Evolutionary conservation across 371 early-diverging fungal species (phyloP).

Genomic region (Nematocida displodere): DNA sequence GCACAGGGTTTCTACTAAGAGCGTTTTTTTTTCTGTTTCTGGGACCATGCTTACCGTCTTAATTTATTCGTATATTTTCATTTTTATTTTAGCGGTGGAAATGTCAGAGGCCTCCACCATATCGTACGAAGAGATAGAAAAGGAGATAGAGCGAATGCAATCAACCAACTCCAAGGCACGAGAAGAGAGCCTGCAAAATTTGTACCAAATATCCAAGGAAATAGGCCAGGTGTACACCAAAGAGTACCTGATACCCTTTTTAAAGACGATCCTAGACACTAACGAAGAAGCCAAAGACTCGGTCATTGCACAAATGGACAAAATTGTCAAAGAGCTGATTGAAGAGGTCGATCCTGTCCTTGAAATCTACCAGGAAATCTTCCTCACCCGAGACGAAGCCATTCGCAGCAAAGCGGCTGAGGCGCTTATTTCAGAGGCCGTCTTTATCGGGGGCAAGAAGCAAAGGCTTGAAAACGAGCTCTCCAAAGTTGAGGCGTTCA

Average conservation of each 20-base stretch:
- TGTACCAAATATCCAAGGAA: slow-evolving; percentile 28
- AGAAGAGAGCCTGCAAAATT: slow-evolving; percentile 31
- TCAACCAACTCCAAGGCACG: slow-evolving; percentile 29
- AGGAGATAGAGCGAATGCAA: slow-evolving; percentile 45
- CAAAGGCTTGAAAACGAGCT: background rate
- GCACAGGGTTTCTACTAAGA: background rate
- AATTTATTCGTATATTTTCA: slow-evolving; percentile 18
- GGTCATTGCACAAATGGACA: slow-evolving; percentile 18
- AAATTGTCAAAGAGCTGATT: slow-evolving; percentile 23
- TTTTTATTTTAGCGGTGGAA: slow-evolving; percentile 17
- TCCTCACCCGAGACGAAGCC: slow-evolving; percentile 27
- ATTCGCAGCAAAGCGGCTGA: slow-evolving; percentile 18
- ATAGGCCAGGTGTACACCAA: slow-evolving; percentile 26
- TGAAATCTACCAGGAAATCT: slow-evolving; percentile 34
- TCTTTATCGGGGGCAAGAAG: background rate
- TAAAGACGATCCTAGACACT: slow-evolving; percentile 47
- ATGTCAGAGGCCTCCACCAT: background rate
- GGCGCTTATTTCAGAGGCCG: background rate
- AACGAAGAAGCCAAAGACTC: slow-evolving; percentile 46
- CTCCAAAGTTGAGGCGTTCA: slow-evolving; percentile 25
- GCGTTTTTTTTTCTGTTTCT: background rate
- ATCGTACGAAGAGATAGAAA: slow-evolving; percentile 47
- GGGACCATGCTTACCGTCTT: background rate
- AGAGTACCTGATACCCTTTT: slow-evolving; percentile 46
- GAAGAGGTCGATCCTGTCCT: slow-evolving; percentile 23